Evolutionary conservation across 495 filamentous ascomycete species (phyloP).

Genomic region (Penicillium bialowiezense): DNA sequence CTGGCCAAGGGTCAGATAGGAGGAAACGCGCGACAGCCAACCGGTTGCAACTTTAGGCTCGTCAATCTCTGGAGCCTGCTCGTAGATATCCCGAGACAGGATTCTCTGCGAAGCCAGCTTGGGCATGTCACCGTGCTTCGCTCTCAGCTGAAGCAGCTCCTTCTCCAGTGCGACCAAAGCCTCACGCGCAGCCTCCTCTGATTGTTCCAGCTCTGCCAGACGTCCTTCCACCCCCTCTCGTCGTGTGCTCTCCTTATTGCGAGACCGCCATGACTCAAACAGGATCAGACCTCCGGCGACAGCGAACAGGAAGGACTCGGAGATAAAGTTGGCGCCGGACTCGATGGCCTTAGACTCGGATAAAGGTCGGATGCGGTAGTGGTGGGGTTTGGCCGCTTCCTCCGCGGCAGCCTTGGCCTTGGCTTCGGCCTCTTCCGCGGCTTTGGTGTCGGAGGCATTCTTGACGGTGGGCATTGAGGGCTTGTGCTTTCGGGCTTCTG

Average conservation of each 20-base stretch:
- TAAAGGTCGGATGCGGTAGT: conserved; percentile 67
- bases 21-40: conserved; percentile 33
- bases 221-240: conserved; percentile 72
- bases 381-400: conserved; percentile 43
- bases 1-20: conserved; percentile 30
- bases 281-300: conserved; percentile 78
- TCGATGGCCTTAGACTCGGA: conserved; percentile 94
- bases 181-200: conserved; percentile 53
- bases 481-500: conserved; percentile 55
- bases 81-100: conserved; percentile 45
- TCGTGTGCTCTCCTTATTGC: conserved; percentile 72
- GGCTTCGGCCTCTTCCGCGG: conserved; percentile 53
- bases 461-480: conserved; percentile 75
- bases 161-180: conserved; percentile 67
- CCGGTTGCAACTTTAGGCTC: conserved; percentile 23
- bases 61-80: conserved; percentile 34
- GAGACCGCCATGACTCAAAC: conserved; percentile 73
- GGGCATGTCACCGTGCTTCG: conserved; percentile 33
- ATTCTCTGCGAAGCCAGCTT: conserved; percentile 31
- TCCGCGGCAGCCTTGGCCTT: conserved; percentile 49
- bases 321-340: conserved; percentile 90
- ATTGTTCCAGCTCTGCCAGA: conserved; percentile 63
- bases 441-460: conserved; percentile 67
- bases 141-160: conserved; percentile 58
- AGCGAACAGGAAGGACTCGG: conserved; percentile 81